Evolutionary conservation across 352 stramenopile species (phyloP), one percentile per base, ranked within the genome.

Genomic region (Globisporangium emineosum): DNA sequence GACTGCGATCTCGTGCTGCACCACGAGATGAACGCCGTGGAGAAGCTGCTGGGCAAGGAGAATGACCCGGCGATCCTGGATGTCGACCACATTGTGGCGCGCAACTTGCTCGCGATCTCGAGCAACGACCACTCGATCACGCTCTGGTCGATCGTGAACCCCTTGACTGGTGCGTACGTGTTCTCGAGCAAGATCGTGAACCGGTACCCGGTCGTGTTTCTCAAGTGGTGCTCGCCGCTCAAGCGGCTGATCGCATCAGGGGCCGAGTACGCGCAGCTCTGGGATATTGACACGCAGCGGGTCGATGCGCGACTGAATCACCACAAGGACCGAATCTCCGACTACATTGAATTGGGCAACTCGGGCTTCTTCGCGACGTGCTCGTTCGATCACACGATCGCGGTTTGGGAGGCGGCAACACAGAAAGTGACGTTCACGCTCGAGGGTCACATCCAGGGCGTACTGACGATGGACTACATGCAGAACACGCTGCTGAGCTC

Each of bases 371-470:
- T 96, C 25, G 83, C 78, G 0, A 94, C 88, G 17, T 79, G 77
- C 10, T 89, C 80, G 15, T 93, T 93, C 59, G 88, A 96, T 66
- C 74, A 86, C 35, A 90, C 71, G 6, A 89, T 96, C 33, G 73
- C 78, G 0, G 63, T 94, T 12, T 93, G 86, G 78, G 83, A 90
- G 50, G 65, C 80, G 7, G 69, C 87, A 9, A 73, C 77, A 3
- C 51, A 79, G 50, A 54, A 70, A 40, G 66, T 83, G n/a, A 70
- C 71, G 1, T 91, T 83, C 62, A 70, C 80, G n/a, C 81, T 95
- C 10, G 53, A 73, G 32, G 81, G 81, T 1, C 88, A 96, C 49
- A 57, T 70, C 23, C 82, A 91, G 57, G 86, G 75, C 2, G 77
- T 94, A 13, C 66, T 82, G 23, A 78, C 83, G 19, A 70, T 95